Percentiles rank a stretch among this genome's conserved stretches.
Conservation (phyloP, 2,329 filamentous ascomycete species). For the Hypoxylon sp. region DNA sequence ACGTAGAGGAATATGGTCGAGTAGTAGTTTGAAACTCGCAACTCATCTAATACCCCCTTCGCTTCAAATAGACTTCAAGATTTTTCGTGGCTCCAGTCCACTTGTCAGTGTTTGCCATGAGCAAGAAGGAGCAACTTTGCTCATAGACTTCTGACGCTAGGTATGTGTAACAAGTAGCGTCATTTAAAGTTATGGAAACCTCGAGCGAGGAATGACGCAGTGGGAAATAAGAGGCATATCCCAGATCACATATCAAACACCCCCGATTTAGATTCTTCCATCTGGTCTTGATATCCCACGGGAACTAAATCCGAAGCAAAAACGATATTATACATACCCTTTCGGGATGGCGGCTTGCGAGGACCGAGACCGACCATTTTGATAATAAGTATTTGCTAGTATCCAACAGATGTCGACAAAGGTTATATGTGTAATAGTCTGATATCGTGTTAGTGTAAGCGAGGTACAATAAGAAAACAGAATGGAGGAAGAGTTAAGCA, state of each 20-base stretch:
- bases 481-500: constrained; percentile 17
- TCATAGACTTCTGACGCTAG: neutral
- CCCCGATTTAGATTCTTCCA: neutral
- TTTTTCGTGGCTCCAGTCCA: neutral
- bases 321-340: constrained; percentile 70
- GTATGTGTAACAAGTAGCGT: constrained; percentile 3
- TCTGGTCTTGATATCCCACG: constrained; percentile 1
- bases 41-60: constrained; percentile 4
- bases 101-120: constrained; percentile 7
- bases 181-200: constrained; percentile 5
- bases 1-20: neutral
- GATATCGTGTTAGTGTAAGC: constrained; percentile 24
- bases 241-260: neutral
- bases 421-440: constrained; percentile 15
- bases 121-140: constrained; percentile 26
- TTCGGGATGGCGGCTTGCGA: constrained; percentile 66
- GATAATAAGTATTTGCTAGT: constrained; percentile 38
- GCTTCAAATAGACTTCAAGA: neutral
- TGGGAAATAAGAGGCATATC: constrained; percentile 11
- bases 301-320: constrained; percentile 23
- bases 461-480: constrained; percentile 1
- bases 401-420: constrained; percentile 21
- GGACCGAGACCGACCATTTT: constrained; percentile 67
- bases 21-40: neutral
- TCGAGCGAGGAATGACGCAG: constrained; percentile 17